Conservation (phyloP, 345 rosid species). For the Zanthoxylum bungeanum region DNA sequence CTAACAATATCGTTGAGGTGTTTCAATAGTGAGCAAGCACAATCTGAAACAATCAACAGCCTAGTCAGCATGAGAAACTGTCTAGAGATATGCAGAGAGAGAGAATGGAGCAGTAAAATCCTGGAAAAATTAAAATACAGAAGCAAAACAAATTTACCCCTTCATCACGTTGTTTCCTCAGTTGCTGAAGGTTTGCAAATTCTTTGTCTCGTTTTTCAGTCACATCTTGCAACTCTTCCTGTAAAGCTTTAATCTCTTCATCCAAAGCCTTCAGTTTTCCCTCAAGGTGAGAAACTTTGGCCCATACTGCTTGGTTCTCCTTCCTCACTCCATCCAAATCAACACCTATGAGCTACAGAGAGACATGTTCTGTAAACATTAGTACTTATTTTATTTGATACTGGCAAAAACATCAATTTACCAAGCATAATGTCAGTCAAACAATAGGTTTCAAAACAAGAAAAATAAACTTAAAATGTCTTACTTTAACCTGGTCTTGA, state of each 20-base stretch:
- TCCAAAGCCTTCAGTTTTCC: slow-evolving; percentile 55
- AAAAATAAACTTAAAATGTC: slow-evolving; percentile 7
- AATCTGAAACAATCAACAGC: not conserved
- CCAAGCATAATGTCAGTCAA: not conserved
- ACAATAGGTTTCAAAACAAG: not conserved
- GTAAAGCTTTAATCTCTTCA: slow-evolving; percentile 48
- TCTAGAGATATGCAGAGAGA: not conserved
- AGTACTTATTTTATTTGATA: not conserved
- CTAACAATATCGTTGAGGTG: not conserved
- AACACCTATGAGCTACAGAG: slow-evolving; percentile 71
- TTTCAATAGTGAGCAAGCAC: not conserved
- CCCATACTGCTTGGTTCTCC: slow-evolving; percentile 69
- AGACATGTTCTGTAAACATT: slow-evolving; percentile 10
- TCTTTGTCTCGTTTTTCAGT: slow-evolving; percentile 62
- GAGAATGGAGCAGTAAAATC: not conserved
- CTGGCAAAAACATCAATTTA: not conserved
- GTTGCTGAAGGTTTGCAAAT: slow-evolving; percentile 45
- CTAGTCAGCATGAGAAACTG: not conserved
- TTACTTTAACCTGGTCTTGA: slow-evolving; percentile 95
- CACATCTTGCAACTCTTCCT: slow-evolving; percentile 49
- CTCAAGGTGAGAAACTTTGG: slow-evolving; percentile 49
- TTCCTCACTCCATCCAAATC: slow-evolving; percentile 88
- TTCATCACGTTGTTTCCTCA: slow-evolving; percentile 66
- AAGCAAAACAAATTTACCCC: slow-evolving; percentile 43
- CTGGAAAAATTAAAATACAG: not conserved